Evolutionary conservation across 2,329 filamentous ascomycete species (phyloP).

Genomic region (Colletotrichum sidae): DNA sequence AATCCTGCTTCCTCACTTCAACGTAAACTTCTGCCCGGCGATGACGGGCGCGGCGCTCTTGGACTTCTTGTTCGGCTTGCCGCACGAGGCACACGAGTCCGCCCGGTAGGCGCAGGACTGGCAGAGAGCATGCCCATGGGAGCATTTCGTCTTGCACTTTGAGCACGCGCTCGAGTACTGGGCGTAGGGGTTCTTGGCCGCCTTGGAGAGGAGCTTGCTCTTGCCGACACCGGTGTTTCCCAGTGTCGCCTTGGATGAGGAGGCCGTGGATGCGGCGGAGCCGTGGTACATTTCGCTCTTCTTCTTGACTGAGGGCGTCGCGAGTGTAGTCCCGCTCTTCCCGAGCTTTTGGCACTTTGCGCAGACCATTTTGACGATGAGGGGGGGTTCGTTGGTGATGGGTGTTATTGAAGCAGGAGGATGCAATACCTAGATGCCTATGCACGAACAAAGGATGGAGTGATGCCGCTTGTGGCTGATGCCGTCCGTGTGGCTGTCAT

Average conservation of each 20-base stretch:
- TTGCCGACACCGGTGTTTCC: slow-evolving; percentile 70
- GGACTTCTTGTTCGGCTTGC: slow-evolving; percentile 66
- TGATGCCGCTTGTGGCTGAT: not conserved
- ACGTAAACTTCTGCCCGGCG: slow-evolving; percentile 70
- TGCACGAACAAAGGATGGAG: not conserved
- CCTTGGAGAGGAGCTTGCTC: slow-evolving; percentile 74
- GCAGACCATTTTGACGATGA: slow-evolving; percentile 66
- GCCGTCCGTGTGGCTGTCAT: not conserved
- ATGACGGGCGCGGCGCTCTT: slow-evolving; percentile 64
- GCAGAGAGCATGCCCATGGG: slow-evolving; percentile 70
- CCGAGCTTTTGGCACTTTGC: slow-evolving; percentile 71
- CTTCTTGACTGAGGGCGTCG: slow-evolving; percentile 74
- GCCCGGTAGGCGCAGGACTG: slow-evolving; percentile 72
- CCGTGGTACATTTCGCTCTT: slow-evolving; percentile 76
- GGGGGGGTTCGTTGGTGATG: not conserved
- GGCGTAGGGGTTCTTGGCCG: slow-evolving; percentile 74
- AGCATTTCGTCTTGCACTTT: slow-evolving; percentile 72
- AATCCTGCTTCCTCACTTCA: slow-evolving; percentile 59
- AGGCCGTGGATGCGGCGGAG: slow-evolving; percentile 61
- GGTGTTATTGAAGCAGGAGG: not conserved
- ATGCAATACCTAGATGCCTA: too few relatives aligned
- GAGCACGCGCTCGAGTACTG: slow-evolving; percentile 71
- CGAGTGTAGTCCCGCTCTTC: slow-evolving; percentile 67
- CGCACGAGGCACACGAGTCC: slow-evolving; percentile 73
- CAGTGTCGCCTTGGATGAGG: slow-evolving; percentile 61